Conservation (phyloP, 1,139 yeast genomes). For the Pichia sp. region DNA sequence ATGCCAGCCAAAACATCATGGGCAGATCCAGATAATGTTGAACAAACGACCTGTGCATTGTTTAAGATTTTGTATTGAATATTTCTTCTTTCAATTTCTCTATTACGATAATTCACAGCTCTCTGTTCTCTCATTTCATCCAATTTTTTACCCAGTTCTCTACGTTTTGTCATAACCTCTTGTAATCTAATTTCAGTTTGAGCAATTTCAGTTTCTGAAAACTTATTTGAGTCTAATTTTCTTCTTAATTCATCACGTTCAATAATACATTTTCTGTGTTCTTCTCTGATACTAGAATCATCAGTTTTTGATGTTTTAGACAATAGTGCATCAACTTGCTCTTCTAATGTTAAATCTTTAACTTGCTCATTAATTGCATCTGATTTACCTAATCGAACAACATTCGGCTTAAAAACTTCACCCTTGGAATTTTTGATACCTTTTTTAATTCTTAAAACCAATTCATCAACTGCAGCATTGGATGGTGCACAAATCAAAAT, state of each 20-base stretch:
- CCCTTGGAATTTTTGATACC: conserved; percentile 65
- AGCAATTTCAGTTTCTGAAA: conserved; percentile 37
- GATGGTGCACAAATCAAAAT: conserved; percentile 95
- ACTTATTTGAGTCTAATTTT: conserved; percentile 30
- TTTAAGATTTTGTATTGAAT: conserved; percentile 66
- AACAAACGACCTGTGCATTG: conserved; percentile 82
- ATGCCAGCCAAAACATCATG: conserved; percentile 75
- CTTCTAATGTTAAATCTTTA: conserved; percentile 79
- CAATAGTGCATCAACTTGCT: conserved; percentile 66
- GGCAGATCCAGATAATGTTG: conserved; percentile 93
- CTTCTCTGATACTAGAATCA: conserved; percentile 39
- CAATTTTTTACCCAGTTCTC: conserved; percentile 63
- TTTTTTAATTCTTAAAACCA: conserved; percentile 73
- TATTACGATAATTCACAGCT: conserved; percentile 60
- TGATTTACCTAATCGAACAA: conserved; percentile 86
- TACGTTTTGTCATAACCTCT: conserved; percentile 52
- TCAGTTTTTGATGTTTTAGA: conserved; percentile 33
- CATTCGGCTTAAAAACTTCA: conserved; percentile 50
- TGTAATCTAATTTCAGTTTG: conserved; percentile 45
- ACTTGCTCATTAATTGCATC: conserved; percentile 85
- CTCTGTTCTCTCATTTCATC: conserved; percentile 75
- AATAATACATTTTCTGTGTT: conserved; percentile 45
- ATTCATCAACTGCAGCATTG: conserved; percentile 97
- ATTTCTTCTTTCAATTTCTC: conserved; percentile 73
- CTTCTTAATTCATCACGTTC: conserved; percentile 47